Evolutionary conservation across 805 yeast species (phyloP), one percentile per base, ranked within the genome.

Genomic region (Candida ulmi): DNA sequence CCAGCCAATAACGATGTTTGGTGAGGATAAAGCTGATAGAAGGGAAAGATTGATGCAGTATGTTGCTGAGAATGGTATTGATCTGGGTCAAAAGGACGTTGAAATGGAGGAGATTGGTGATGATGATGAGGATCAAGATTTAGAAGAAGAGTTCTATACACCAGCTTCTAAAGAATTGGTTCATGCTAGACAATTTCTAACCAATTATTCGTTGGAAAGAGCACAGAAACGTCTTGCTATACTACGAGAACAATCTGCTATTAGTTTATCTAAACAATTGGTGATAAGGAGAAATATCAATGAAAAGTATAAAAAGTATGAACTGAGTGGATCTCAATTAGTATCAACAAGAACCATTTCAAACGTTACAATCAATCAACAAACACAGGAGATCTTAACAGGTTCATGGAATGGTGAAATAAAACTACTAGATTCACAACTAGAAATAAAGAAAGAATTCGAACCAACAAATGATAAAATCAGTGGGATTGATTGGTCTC

Each of bases 381-480:
- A 63, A 0, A 57, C 63, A 4, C 32, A 50, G 2, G 37, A 45
- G 2, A 58, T 85, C 3, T 83, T 87, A 0, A 66, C 78, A 12
- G 93, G 88, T 0, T 83, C 93, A 28, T 91, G 98, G 97, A 76
- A 80, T 45, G 97, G 97, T 4, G 68, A 69, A 21, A 49, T 87
- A 5, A 72, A 70, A 44, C 45, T 86, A 1, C 31, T 83, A n/a
- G 58, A 71, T 33, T 47, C 60, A 0, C 57, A 69, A 3, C 58
- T 82, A 31, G 60, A 62, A 16, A 42, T 56, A 8, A 13, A 38
- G 8, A 36, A 42, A 8, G 40, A 51, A 8, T 54, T 48, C 6
- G 47, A 43, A n/a, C 48, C 49, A 1, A 51, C 81, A 42, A 61
- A 63, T 1, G 93, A 85, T 35, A 86, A 83, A 54, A 68, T 83